These are phyloP conservation scores for Alternaria triticimaculans DNA, from an alignment of 2,329 filamentous ascomycete genomes.

Conservation along the genomic window DNA sequence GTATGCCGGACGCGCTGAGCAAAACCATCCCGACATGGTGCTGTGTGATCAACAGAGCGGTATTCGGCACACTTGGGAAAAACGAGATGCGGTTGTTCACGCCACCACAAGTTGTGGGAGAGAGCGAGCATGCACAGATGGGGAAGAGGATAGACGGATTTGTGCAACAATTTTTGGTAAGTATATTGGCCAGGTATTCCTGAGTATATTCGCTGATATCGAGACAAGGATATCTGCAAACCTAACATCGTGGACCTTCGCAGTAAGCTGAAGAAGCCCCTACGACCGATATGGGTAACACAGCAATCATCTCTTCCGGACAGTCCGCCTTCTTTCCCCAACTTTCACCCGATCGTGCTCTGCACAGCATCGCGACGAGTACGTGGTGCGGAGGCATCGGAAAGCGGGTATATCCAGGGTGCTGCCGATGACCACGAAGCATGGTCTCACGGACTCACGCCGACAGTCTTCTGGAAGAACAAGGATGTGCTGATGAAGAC, in stretches of 20 bases:
- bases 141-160: constrained; percentile 65
- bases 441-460: constrained; percentile 84
- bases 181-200: constrained; percentile 5
- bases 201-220: not conserved
- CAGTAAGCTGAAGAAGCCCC: constrained; percentile 69
- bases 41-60: constrained; percentile 77
- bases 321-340: constrained; percentile 57
- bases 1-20: constrained; percentile 93
- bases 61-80: constrained; percentile 69
- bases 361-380: constrained; percentile 83
- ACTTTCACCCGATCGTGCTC: constrained; percentile 77
- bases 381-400: constrained; percentile 69
- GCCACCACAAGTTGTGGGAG: constrained; percentile 73
- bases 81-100: constrained; percentile 62
- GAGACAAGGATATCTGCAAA: constrained; percentile 59
- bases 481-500: constrained; percentile 65
- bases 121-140: constrained; percentile 82
- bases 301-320: constrained; percentile 64
- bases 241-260: constrained; percentile 65
- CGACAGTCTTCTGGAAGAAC: constrained; percentile 80
- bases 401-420: constrained; percentile 86
- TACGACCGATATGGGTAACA: constrained; percentile 81
- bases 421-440: constrained; percentile 94
- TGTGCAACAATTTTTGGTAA: constrained; percentile 57
- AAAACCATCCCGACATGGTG: constrained; percentile 97